Percentiles rank a stretch among this genome's conserved stretches.
These are phyloP conservation scores for Stentor roeselii DNA, from an alignment of 73 alveolate genomes.

Conservation along the genomic window DNA sequence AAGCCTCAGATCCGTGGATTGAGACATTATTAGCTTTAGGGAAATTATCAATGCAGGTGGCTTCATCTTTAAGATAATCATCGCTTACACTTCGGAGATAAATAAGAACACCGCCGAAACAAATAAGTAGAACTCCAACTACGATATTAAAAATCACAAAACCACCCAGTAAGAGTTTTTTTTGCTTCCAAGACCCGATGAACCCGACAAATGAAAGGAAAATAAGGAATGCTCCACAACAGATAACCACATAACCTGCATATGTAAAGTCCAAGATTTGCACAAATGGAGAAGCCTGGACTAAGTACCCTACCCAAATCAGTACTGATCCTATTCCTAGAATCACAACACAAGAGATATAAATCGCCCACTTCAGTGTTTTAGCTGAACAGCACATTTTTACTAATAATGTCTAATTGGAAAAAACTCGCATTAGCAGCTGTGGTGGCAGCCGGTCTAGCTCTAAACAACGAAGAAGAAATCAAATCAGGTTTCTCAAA, in stretches of 20 bases:
- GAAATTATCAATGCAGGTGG: slow-evolving; percentile 18
- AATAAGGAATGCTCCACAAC: slow-evolving; percentile 22
- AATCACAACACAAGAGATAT: not conserved
- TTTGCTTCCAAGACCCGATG: slow-evolving; percentile 5
- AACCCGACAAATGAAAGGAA: not conserved
- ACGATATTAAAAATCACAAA: not conserved
- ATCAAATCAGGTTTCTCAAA: too few species aligned
- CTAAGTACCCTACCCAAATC: slow-evolving; percentile 15
- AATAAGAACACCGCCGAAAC: not conserved
- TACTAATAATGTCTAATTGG: too few species aligned
- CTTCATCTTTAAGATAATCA: not conserved
- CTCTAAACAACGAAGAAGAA: too few species aligned
- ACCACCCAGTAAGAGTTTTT: not conserved
- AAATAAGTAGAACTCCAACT: not conserved
- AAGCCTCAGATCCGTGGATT: not conserved
- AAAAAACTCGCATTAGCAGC: too few species aligned
- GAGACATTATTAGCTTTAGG: not conserved
- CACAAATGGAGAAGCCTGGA: slow-evolving; percentile 8
- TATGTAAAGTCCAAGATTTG: not conserved
- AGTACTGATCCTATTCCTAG: slow-evolving; percentile 26
- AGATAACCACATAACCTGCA: slow-evolving; percentile 23
- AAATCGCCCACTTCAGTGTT: not conserved
- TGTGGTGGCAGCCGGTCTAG: too few species aligned
- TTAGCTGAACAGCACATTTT: not conserved
- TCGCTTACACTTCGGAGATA: not conserved